A percentile compares a stretch with the other conserved stretches of the same genome.
These are phyloP conservation scores for Oryza officinalis DNA, from an alignment of 176 grass and related monocot genomes.

Conservation along the genomic window DNA sequence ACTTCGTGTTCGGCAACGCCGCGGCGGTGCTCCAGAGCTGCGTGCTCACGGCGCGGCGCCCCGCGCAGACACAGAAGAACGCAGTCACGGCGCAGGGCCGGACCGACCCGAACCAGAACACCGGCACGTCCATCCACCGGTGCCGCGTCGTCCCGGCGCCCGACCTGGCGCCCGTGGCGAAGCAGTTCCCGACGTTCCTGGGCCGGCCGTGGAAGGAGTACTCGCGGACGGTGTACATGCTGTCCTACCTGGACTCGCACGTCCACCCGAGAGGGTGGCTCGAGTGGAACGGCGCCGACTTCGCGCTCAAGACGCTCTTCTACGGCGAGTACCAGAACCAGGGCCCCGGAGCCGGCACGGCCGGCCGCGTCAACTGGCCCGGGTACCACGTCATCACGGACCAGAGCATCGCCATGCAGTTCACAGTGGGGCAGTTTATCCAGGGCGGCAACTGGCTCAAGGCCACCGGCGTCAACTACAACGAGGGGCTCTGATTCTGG, in stretches of 20 bases:
- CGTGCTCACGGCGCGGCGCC: constrained; percentile 48
- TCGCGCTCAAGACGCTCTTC: constrained; percentile 55
- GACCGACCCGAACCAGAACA: constrained; percentile 72
- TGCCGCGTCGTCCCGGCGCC: constrained; percentile 53
- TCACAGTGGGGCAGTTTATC: constrained; percentile 59
- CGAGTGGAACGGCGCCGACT: constrained; percentile 54
- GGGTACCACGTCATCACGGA: constrained; percentile 64
- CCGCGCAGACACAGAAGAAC: constrained; percentile 49
- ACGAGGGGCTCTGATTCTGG: constrained; percentile 49
- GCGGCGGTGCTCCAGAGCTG: constrained; percentile 52
- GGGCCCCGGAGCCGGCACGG: constrained; percentile 46
- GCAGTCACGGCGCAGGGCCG: constrained; percentile 68
- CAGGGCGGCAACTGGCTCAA: constrained; percentile 61
- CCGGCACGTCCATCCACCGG: constrained; percentile 49
- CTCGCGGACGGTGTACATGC: constrained; percentile 61
- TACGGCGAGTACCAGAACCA: constrained; percentile 61
- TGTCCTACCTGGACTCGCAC: constrained; percentile 49
- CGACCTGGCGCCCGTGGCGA: constrained; percentile 44
- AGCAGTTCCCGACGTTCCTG: constrained; percentile 42
- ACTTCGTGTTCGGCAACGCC: constrained; percentile 73
- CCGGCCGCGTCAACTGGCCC: constrained; percentile 45
- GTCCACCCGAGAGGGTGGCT: constrained; percentile 51
- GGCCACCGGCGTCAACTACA: constrained; percentile 43
- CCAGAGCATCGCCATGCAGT: constrained; percentile 41
- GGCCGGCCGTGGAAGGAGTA: constrained; percentile 68